Base-by-base conservation (phyloP, 164 flowering plant genomes). In the Euptelea pleiosperma region DNA sequence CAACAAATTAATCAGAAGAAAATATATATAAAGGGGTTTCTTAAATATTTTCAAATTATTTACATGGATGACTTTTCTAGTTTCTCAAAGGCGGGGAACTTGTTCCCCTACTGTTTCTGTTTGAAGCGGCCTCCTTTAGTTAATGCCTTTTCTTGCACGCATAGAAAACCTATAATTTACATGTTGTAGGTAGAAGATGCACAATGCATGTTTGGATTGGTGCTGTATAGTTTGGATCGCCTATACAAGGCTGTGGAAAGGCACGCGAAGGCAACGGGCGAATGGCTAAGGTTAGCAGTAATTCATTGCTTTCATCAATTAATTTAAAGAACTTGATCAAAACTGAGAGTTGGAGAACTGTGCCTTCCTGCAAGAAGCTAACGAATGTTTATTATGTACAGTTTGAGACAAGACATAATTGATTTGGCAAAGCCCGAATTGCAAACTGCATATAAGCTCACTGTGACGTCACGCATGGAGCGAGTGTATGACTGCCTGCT, bases 181-280 rank as follows among this genome's bases (percentile, higher is more conserved):
- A 35, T 62, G 37, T 71, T 72, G 25, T 76, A 93, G 98, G 89
- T 75, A 49, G 76, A 77, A 36, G 97, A 87, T 53, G 90, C 94
- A 36, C 68, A 70, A 47, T 79, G 75, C 83, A 77, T 76, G 78
- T 87, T 70, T 55, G 98, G 98, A 7, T 69, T 90, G 71, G 50
- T 81, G 57, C 66, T 93, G 30, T 87, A 83, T 71, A 74, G 78
- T 63, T 73, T 93, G 36, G 89, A 83, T 63, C 83, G 82, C 65
- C 71, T 93, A 10, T 81, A 77, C 65, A 78, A 66, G 60, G 84
- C 85, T 42, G 97, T 86, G 39, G 86, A 88, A 77, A 67, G 75
- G 61, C 94, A 87, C 64, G 96, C 97, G 31, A 81, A 73, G 62
- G 86, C 74, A 65, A 86, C 92, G 37, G 96, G 94, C 5, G 98